phyloP scores from a whole-genome alignment of 345 rosid species.

The Cardamine chenopodiifolia region DNA sequence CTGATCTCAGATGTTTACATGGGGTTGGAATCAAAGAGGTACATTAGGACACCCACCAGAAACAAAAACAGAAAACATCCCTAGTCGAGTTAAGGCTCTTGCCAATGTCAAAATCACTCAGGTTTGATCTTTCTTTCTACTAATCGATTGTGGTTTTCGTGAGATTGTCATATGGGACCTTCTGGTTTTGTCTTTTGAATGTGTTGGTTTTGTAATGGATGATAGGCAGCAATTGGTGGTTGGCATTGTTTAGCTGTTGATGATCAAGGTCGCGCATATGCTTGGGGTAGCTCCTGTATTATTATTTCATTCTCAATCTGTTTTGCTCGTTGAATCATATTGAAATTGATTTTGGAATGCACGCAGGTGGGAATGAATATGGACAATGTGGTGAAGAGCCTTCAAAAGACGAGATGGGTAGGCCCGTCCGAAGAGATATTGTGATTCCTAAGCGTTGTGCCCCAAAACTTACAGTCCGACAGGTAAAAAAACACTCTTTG shows the following conservation, averaged over 20 bases:
- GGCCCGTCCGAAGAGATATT: slow-evolving; percentile 82
- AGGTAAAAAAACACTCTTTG: slow-evolving; percentile 48
- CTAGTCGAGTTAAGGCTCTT: slow-evolving; percentile 78
- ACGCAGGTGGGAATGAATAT: slow-evolving; percentile 91
- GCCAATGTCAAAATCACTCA: slow-evolving; percentile 78
- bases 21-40: slow-evolving; percentile 99
- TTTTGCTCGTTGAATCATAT: slow-evolving; percentile 2
- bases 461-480: slow-evolving; percentile 76
- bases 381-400: slow-evolving; percentile 99
- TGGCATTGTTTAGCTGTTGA: slow-evolving; percentile 99
- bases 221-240: slow-evolving; percentile 96
- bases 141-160: not conserved
- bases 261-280: slow-evolving; percentile 92
- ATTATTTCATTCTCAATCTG: not conserved
- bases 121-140: slow-evolving; percentile 48
- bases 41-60: slow-evolving; percentile 91
- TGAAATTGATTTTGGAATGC: not conserved
- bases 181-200: not conserved
- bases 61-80: slow-evolving; percentile 84
- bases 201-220: slow-evolving; percentile 30
- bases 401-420: slow-evolving; percentile 76
- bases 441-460: slow-evolving; percentile 92
- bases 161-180: not conserved
- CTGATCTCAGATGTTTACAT: slow-evolving; percentile 75
- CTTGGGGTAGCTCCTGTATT: slow-evolving; percentile 68